Conservation (phyloP, 768 basidiomycete species). For the Agrocybe pediades region DNA sequence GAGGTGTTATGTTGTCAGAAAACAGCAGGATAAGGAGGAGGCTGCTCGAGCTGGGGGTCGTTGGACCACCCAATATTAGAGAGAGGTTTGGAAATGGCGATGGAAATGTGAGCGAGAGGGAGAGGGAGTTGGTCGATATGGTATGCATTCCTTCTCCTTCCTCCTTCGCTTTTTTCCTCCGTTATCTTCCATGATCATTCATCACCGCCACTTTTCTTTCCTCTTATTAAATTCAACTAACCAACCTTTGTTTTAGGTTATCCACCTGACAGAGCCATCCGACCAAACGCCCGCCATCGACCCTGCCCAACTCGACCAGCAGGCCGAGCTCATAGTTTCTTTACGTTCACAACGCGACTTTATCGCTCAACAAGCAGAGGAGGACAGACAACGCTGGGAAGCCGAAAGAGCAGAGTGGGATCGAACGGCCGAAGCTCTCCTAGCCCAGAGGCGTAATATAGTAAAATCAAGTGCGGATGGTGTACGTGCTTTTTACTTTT, state of each 20-base stretch:
- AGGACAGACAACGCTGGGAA: constrained; percentile 62
- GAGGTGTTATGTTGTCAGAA: no score
- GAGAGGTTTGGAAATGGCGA: background rate
- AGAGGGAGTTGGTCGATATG: constrained; percentile 60
- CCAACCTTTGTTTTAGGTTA: constrained; percentile 36
- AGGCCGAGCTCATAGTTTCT: constrained; percentile 62
- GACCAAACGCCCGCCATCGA: constrained; percentile 34
- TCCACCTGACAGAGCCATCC: constrained; percentile 51
- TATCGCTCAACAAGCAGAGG: constrained; percentile 50
- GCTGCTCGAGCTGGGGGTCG: no score
- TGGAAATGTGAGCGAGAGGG: constrained; percentile 24
- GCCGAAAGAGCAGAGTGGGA: constrained; percentile 67
- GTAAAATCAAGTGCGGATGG: constrained; percentile 50
- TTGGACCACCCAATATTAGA: no score
- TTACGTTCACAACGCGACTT: constrained; percentile 62
- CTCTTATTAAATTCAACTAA: background rate
- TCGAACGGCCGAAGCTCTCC: constrained; percentile 66
- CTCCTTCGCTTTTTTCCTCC: no score
- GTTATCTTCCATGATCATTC: no score
- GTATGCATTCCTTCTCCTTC: constrained; percentile 42
- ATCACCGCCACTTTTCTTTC: no score
- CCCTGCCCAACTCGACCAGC: constrained; percentile 49
- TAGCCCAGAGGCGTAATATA: constrained; percentile 48
- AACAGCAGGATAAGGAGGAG: no score
- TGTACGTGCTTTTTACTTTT: constrained; percentile 31